Percentiles rank a stretch among this genome's conserved stretches.
Conservation (phyloP, 2,329 filamentous ascomycete genomes). For the Pseudogymnoascus sp. region DNA sequence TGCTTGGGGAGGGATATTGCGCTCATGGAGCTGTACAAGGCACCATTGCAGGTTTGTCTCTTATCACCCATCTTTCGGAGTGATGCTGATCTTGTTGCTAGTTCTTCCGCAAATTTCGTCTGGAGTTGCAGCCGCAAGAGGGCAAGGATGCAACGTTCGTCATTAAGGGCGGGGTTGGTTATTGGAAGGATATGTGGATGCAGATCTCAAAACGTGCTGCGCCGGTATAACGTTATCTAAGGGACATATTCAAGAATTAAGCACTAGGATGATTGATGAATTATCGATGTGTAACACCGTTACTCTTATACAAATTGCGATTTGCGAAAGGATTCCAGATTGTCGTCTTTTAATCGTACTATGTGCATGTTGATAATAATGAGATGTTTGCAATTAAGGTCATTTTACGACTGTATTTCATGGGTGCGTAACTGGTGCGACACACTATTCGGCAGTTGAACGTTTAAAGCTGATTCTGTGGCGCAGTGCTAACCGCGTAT, state of each 20-base stretch:
- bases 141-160: slow-evolving; percentile 30
- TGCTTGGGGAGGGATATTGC: slow-evolving; percentile 44
- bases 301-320: neutral
- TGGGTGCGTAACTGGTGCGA: neutral
- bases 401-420: neutral
- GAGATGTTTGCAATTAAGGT: neutral
- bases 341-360: neutral
- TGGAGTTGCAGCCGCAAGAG: slow-evolving; percentile 24
- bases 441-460: neutral
- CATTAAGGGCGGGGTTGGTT: slow-evolving; percentile 36
- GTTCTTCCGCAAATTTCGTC: slow-evolving; percentile 35
- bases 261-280: neutral
- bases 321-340: neutral
- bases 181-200: slow-evolving; percentile 35
- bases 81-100: slow-evolving; percentile 20
- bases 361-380: neutral
- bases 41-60: slow-evolving; percentile 24
- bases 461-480: neutral
- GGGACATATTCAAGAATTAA: neutral
- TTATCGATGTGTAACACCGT: neutral
- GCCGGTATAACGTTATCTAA: neutral
- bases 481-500: neutral
- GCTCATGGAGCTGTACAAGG: slow-evolving; percentile 45
- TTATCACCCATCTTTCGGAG: neutral
- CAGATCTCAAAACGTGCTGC: slow-evolving; percentile 20